Conservation (phyloP, 495 filamentous ascomycete species). For the Podospora comata region DNA sequence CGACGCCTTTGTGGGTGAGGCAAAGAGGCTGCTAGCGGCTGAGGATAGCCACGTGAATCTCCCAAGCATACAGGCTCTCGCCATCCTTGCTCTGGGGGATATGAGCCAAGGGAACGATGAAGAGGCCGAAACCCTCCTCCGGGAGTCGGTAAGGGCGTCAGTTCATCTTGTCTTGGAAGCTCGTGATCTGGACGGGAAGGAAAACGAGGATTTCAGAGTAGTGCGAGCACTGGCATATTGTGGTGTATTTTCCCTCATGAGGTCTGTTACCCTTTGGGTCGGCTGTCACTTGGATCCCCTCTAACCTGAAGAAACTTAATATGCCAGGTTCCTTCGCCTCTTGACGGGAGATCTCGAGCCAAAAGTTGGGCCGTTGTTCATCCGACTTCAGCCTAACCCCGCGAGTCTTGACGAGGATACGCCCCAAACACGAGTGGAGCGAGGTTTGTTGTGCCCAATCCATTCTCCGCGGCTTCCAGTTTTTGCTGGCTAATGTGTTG, state of each 20-base stretch:
- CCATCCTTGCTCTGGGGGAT: constrained; percentile 27
- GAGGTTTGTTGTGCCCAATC: constrained; percentile 18
- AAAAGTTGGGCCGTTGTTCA: constrained; percentile 29
- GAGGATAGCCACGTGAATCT: constrained; percentile 21
- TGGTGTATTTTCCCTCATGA: constrained; percentile 26
- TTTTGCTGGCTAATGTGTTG: background rate
- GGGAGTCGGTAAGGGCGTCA: constrained; percentile 25
- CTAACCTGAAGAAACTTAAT: background rate
- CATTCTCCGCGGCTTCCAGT: background rate
- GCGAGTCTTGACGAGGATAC: constrained; percentile 23
- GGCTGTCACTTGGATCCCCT: background rate
- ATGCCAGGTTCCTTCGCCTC: constrained; percentile 22
- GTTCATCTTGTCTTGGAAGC: constrained; percentile 25
- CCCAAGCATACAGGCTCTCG: constrained; percentile 29
- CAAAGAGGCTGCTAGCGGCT: constrained; percentile 22
- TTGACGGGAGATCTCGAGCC: constrained; percentile 30
- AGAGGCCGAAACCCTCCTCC: constrained; percentile 24
- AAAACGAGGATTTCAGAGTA: constrained; percentile 18
- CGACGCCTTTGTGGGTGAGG: constrained; percentile 31
- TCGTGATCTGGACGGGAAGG: background rate
- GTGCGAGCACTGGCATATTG: constrained; percentile 29
- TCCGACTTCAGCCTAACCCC: constrained; percentile 22
- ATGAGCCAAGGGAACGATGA: constrained; percentile 28
- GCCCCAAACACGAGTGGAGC: constrained; percentile 25
- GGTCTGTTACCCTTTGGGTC: constrained; percentile 16